Evolutionary conservation across 2,329 filamentous ascomycete genomes (phyloP).

Genomic region (Sphaerulina musiva): DNA sequence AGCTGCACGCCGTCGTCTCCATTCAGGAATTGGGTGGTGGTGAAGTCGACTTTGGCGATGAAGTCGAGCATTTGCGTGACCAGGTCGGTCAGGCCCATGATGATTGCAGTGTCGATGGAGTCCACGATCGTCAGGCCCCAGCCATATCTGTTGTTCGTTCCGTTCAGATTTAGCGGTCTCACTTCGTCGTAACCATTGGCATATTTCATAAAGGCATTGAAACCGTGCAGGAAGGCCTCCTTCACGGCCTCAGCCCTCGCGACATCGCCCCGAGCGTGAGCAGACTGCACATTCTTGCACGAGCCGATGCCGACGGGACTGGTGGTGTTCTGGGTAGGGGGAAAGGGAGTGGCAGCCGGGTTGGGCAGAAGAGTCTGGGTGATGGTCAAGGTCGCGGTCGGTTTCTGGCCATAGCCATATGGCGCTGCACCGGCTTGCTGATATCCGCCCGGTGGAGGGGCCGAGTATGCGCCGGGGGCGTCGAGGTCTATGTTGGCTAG

Average conservation of each 20-base stretch:
- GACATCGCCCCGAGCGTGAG: constrained; percentile 1
- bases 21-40: constrained; percentile 33
- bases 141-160: constrained; percentile 18
- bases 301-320: neutral
- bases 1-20: constrained; percentile 8
- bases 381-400: neutral
- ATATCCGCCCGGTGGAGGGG: neutral
- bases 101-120: constrained; percentile 24
- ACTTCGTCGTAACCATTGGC: constrained; percentile 33
- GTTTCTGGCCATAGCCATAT: neutral
- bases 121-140: constrained; percentile 28
- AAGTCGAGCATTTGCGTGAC: constrained; percentile 21
- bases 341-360: neutral
- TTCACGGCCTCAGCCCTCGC: constrained; percentile 15
- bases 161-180: constrained; percentile 11
- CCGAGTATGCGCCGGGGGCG: neutral
- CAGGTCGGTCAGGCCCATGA: constrained; percentile 23
- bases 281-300: constrained; percentile 17
- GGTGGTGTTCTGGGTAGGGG: neutral
- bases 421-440: neutral
- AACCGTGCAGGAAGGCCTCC: constrained; percentile 17
- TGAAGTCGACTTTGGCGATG: constrained; percentile 21
- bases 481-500: neutral
- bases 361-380: neutral
- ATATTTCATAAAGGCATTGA: constrained; percentile 17